Conservation (phyloP, 1,284 basidiomycete genomes). For the Pholiota adiposa region DNA sequence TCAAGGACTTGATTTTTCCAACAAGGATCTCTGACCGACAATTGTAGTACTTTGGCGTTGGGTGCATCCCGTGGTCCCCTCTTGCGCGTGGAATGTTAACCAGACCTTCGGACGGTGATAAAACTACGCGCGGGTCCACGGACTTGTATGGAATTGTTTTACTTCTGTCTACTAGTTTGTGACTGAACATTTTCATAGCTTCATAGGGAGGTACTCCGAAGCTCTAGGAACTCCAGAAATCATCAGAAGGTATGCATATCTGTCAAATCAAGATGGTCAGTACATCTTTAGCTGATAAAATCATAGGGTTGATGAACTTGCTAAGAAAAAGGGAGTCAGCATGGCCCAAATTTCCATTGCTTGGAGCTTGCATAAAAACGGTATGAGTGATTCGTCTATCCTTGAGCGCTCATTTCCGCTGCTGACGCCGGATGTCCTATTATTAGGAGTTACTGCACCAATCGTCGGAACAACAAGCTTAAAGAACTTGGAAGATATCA, state of each 20-base stretch:
- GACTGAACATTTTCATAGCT: constrained; percentile 17
- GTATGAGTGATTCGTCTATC: constrained; percentile 27
- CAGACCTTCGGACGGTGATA: constrained; percentile 38
- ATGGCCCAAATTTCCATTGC: constrained; percentile 64
- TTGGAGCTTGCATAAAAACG: constrained; percentile 49
- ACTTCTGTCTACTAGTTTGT: neutral
- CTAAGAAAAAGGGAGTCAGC: constrained; percentile 49
- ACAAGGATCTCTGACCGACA: neutral
- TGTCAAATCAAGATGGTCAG: too few species aligned
- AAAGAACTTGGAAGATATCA: constrained; percentile 51
- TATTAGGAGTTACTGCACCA: constrained; percentile 50
- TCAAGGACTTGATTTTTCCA: neutral
- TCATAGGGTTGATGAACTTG: constrained; percentile 51
- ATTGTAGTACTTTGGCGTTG: constrained; percentile 41
- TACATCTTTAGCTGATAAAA: neutral
- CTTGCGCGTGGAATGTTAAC: constrained; percentile 51
- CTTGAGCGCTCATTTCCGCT: neutral
- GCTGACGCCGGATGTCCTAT: neutral
- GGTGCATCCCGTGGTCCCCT: constrained; percentile 54
- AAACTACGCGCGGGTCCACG: constrained; percentile 36
- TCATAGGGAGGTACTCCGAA: constrained; percentile 27
- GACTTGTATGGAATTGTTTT: constrained; percentile 32
- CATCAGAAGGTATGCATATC: constrained; percentile 35
- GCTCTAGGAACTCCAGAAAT: constrained; percentile 33
- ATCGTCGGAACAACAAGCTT: constrained; percentile 57